phyloP scores from a whole-genome alignment of 2,329 filamentous ascomycete genomes.

The Colletotrichum tanaceti region DNA sequence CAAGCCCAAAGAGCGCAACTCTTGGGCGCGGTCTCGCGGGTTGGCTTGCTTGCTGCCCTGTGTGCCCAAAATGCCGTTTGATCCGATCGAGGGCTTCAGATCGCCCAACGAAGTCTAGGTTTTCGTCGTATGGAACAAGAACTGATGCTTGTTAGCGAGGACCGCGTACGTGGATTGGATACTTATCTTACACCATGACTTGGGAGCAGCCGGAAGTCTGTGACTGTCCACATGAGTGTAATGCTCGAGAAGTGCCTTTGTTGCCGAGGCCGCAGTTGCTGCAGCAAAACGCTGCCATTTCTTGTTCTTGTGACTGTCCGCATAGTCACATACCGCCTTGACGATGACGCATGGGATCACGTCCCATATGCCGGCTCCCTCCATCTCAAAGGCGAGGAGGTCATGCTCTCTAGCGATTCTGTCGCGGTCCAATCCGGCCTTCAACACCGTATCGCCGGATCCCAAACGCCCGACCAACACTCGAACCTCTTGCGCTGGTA shows the following conservation, averaged over 20 bases:
- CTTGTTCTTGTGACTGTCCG: background rate
- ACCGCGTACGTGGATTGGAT: too few relatives aligned
- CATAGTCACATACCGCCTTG: background rate
- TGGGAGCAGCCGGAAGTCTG: background rate
- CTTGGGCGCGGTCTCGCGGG: background rate
- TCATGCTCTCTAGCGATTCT: background rate
- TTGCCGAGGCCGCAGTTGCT: background rate
- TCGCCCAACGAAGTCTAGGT: background rate
- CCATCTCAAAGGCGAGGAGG: slow-evolving; percentile 27
- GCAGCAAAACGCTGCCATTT: background rate
- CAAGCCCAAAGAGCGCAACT: slow-evolving; percentile 13
- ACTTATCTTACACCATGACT: slow-evolving; percentile 19
- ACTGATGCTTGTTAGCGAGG: slow-evolving; percentile 7
- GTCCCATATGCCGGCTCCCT: slow-evolving; percentile 18
- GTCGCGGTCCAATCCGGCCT: slow-evolving; percentile 33
- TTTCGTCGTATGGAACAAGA: background rate
- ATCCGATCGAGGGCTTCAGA: background rate
- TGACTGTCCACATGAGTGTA: background rate
- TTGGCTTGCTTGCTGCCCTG: fast-evolving
- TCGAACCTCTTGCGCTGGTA: background rate
- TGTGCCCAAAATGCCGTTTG: background rate
- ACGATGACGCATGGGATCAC: background rate
- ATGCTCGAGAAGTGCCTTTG: background rate
- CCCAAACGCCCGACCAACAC: slow-evolving; percentile 12
- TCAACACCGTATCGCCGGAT: slow-evolving; percentile 50